A percentile compares a stretch with the other conserved stretches of the same genome.
Evolutionary conservation across 306 rosid genomes (phyloP).

Genomic region (Betula pendula): DNA sequence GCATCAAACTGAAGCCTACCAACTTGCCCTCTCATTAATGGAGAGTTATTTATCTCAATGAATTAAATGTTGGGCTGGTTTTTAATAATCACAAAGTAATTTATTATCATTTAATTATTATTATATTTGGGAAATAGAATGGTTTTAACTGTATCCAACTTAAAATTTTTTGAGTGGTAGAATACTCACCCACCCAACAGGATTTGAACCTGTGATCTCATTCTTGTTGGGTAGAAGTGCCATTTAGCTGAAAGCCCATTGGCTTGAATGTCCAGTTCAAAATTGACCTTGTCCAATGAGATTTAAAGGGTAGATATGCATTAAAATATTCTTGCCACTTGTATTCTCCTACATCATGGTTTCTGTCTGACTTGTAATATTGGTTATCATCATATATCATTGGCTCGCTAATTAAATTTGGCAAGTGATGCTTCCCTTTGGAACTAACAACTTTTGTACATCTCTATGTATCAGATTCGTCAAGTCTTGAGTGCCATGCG

Average conservation of each 20-base stretch:
- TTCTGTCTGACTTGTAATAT: background rate
- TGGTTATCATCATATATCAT: slow-evolving; percentile 10
- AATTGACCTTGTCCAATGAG: background rate
- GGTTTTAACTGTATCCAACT: background rate
- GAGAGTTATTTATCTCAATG: background rate
- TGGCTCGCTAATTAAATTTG: slow-evolving; percentile 18
- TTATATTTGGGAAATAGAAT: background rate
- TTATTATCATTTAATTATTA: background rate
- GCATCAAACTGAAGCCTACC: too few relatives aligned
- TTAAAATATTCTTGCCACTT: background rate
- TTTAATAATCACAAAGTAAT: background rate
- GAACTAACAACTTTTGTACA: slow-evolving; percentile 29
- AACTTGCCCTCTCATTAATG: background rate
- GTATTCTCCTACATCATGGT: background rate
- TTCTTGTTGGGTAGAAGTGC: background rate
- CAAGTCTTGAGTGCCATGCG: slow-evolving; percentile 89
- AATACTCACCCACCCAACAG: background rate
- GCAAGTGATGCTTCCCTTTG: slow-evolving; percentile 12
- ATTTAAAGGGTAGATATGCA: background rate
- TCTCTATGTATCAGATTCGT: slow-evolving; percentile 69
- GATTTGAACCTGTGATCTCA: background rate
- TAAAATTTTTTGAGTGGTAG: background rate
- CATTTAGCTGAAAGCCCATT: background rate
- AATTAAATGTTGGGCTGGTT: background rate
- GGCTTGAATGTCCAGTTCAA: background rate